Evolutionary conservation across 202 grass and related monocot species (phyloP).

Genomic region (Elaeis oleifera): DNA sequence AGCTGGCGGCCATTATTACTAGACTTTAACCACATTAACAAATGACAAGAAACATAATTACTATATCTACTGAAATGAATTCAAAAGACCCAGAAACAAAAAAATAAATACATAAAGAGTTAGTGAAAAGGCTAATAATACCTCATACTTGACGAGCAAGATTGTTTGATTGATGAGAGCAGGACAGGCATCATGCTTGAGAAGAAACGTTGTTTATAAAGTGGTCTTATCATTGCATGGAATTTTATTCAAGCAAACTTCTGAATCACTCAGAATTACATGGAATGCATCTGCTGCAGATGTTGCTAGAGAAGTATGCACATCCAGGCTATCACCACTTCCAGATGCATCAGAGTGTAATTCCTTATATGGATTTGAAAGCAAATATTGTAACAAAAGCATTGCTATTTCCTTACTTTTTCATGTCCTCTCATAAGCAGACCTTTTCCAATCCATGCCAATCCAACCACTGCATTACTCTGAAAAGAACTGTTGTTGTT

Average conservation of each 20-base stretch:
- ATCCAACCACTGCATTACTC: slow-evolving; percentile 41
- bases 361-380: slow-evolving; percentile 29
- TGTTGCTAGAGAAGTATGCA: slow-evolving; percentile 31
- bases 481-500: slow-evolving; percentile 28
- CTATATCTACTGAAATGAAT: too few species aligned
- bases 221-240: slow-evolving; percentile 77
- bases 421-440: slow-evolving; percentile 95
- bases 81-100: too few species aligned
- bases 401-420: slow-evolving; percentile 66
- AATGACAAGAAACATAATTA: too few species aligned
- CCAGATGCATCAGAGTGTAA: slow-evolving; percentile 22
- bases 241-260: slow-evolving; percentile 87
- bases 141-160: slow-evolving; percentile 31
- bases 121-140: slow-evolving; percentile 24
- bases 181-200: slow-evolving; percentile 67
- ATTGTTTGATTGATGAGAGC: slow-evolving; percentile 71
- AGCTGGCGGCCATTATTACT: too few species aligned
- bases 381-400: slow-evolving; percentile 71
- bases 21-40: too few species aligned
- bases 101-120: slow-evolving; percentile 10
- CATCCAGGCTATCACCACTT: slow-evolving; percentile 19
- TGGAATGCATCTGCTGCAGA: slow-evolving; percentile 70
- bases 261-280: slow-evolving; percentile 88
- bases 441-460: slow-evolving; percentile 89
- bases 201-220: slow-evolving; percentile 98